Evolutionary conservation across 2,329 filamentous ascomycete species (phyloP), one percentile per base, ranked within the genome.

Genomic region (Penicillium thymicola): DNA sequence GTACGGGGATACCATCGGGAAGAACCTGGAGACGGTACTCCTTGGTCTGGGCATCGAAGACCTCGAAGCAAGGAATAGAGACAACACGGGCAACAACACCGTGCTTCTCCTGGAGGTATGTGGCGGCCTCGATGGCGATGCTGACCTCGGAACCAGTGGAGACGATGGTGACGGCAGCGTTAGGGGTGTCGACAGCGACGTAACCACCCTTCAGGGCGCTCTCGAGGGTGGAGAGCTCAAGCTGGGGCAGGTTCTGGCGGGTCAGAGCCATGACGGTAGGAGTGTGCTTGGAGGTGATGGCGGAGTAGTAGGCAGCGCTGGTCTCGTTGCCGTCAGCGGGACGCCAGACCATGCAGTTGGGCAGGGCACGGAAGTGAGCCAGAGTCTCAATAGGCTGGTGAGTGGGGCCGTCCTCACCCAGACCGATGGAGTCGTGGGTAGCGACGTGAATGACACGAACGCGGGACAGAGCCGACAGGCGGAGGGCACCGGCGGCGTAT

Each of bases 281-380:
- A 37, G 93, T 97, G 78, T 88, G 82, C 81, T 91, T 90, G 70
- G 90, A 89, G 65, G 90, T 96, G 67, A 99, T 82, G 48, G 92
- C 90, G 71, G 96, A 84, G 81, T 97, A 97, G 86, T 97, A 99
- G 67, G 94, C 93, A 71, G 92, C 93, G 74, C 90, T 95, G 70
- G 89, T 94, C 89, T 99, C 94, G 82, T 97, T 97, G 72, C 93
- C 93, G 73, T 97, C 94, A 70, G 94, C 93, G 67, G 94, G 94
- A 74, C 94, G 92, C 94, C 94, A 97, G 71, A 97, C 93, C 90
- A 97, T 96, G 84, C 89, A 90, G 88, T 99, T 99, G 74, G 94
- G 94, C 68, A 97, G 86, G 65, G 94, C 94, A 76, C 94, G 93
- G 91, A 97, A 97, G 81, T 97, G 94, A 59, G 92, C 89, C 63